A percentile compares a stretch with the other conserved stretches of the same genome.
Evolutionary conservation across 257 asterid species (phyloP).

Genomic region (Ilex aquifolium): DNA sequence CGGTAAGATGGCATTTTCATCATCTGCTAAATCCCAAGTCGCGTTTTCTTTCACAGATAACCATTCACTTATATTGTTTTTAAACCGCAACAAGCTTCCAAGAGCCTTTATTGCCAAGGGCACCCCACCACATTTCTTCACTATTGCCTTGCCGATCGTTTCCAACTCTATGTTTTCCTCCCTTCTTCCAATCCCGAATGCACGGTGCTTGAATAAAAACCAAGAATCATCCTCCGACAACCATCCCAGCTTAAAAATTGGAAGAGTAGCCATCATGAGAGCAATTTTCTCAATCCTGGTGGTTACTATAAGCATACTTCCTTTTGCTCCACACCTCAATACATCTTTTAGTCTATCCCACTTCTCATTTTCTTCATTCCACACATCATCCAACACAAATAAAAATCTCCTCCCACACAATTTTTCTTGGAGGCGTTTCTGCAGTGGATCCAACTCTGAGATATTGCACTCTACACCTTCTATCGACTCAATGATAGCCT

Average conservation of each 20-base stretch:
- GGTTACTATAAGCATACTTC: too few species aligned
- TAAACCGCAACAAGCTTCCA: too few species aligned
- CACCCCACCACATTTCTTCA: too few species aligned
- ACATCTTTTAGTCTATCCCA: background rate
- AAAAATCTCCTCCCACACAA: too few species aligned
- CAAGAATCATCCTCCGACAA: background rate
- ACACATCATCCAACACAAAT: background rate
- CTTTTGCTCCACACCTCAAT: background rate
- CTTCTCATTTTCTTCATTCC: background rate
- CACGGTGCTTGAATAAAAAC: background rate
- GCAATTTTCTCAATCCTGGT: too few species aligned
- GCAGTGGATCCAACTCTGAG: too few species aligned
- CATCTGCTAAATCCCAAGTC: constrained; percentile 22
- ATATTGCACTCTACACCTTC: too few species aligned
- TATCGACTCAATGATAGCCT: too few species aligned
- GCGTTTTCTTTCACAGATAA: constrained; percentile 7
- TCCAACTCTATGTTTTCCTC: constrained; percentile 9
- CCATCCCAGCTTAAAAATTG: background rate
- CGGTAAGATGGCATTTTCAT: constrained; percentile 11
- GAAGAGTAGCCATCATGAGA: background rate
- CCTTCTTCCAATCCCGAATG: background rate
- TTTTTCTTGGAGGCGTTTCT: too few species aligned
- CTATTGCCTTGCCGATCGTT: too few species aligned
- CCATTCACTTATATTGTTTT: too few species aligned
- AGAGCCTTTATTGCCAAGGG: too few species aligned